Base-by-base conservation (phyloP, 192 early-diverging fungal species). In the Coemansia pectinata region DNA sequence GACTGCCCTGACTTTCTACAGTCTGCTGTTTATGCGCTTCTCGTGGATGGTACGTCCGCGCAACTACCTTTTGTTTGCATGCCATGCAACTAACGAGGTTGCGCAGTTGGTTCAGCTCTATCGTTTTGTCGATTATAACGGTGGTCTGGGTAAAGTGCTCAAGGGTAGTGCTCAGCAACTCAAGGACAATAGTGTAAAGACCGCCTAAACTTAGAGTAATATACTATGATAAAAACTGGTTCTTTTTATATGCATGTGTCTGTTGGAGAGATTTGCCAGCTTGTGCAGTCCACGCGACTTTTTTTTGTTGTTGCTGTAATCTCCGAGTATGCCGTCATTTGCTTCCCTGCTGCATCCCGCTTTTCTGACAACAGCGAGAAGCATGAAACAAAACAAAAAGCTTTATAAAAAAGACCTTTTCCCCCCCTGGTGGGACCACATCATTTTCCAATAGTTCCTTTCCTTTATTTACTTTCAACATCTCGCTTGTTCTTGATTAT, bases 1-100 rank as follows among this genome's bases (percentile, higher is more conserved):
- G 36, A 69, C 72, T 71, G 95, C 95, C 1, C 78, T 99, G 70
- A 87, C 88, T 14, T 65, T 99, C 15, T 99, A 97, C 82, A 97
- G 95, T 38, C 71, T 86, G 31, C 76, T 96, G 65, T 99, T 99
- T 73, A 96, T 96, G 95, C 90, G 95, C 31, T 99, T 99, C 70
- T 94, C 97, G 3, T 92, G 91, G 87, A 89, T 90, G 85, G 97
- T 99, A 17, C 86, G 88, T 63, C 97, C 97, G 2, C 66, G 88
- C 47, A 99, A 99, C 85, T 89, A 91, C 70, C 85, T 99, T 29
- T 85, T 99, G 69, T 95, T 99, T 75, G 95, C 93, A 11, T 95
- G 93, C 86, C 97, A 99, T 68, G 86, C 88, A 29, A 91, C 93
- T 17, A 99, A 99, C 81, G 94, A 95, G 82, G 76, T 40, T 10